These are phyloP conservation scores for Penstemon davidsonii DNA, from an alignment of 257 asterid species.

Conservation along the genomic window DNA sequence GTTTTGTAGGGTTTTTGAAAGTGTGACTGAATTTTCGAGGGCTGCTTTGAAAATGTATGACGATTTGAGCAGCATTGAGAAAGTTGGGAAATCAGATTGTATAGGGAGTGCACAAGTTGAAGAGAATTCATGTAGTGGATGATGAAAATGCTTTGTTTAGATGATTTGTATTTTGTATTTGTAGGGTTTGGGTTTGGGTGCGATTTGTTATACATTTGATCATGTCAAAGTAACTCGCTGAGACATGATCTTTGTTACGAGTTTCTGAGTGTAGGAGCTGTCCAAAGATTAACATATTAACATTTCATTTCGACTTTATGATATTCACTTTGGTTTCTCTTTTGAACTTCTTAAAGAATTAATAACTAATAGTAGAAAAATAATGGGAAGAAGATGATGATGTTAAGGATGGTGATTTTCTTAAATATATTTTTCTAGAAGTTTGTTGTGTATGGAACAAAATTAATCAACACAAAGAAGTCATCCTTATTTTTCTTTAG, in stretches of 20 bases:
- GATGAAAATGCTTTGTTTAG: constrained; percentile 28
- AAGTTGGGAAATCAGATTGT: constrained; percentile 37
- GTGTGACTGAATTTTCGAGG: constrained; percentile 69
- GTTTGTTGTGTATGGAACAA: no score
- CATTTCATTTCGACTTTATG: no score
- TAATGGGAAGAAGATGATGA: no score
- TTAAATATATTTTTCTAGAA: no score
- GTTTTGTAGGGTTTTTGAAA: constrained; percentile 72
- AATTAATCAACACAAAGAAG: no score
- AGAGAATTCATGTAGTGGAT: constrained; percentile 48
- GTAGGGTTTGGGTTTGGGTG: constrained; percentile 23
- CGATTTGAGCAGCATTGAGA: constrained; percentile 46
- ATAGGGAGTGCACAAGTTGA: constrained; percentile 44
- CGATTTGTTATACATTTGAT: constrained; percentile 39
- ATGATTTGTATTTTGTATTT: constrained; percentile 19
- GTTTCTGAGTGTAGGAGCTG: neutral
- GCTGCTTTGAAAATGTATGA: constrained; percentile 62
- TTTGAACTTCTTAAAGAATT: no score
- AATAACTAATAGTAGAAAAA: no score
- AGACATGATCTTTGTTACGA: constrained; percentile 36
- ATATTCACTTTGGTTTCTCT: no score
- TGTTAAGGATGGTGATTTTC: no score
- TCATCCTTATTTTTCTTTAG: no score
- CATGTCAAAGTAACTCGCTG: constrained; percentile 83
- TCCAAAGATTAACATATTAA: no score